phyloP scores from a whole-genome alignment of 768 basidiomycete genomes.

The Panus rudis region DNA sequence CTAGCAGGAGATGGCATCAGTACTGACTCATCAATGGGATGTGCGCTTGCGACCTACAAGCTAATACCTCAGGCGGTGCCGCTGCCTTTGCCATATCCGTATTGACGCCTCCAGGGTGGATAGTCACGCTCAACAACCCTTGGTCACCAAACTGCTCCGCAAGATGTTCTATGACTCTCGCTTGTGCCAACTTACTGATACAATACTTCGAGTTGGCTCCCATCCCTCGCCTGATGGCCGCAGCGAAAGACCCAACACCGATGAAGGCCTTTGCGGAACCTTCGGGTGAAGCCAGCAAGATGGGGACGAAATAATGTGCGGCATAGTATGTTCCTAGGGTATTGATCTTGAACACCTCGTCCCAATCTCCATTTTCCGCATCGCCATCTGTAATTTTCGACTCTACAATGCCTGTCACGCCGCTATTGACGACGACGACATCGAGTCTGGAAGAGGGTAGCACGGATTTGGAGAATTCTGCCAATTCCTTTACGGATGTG shows the following conservation, averaged over 20 bases:
- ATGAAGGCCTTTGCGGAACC: no score
- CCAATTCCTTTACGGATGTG: background rate
- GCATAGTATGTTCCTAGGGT: constrained; percentile 8
- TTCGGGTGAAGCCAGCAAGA: no score
- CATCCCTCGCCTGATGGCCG: no score
- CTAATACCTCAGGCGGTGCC: background rate
- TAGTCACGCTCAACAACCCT: constrained; percentile 1
- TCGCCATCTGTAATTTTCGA: no score
- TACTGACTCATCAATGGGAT: no score
- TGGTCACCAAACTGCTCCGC: constrained; percentile 4
- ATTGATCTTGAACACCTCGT: constrained; percentile 5
- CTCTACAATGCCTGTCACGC: background rate
- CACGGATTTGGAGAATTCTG: background rate
- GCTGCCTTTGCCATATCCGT: constrained; percentile 10
- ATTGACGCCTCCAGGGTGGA: constrained; percentile 9
- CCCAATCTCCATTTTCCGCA: constrained; percentile 9
- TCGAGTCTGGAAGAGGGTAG: background rate
- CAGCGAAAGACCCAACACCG: no score
- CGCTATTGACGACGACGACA: constrained; percentile 2
- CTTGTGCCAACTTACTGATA: constrained; percentile 3
- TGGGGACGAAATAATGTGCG: constrained; percentile 4
- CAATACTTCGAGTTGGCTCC: no score
- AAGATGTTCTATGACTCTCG: constrained; percentile 3
- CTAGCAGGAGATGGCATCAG: no score
- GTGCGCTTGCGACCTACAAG: no score